Percentiles rank a stretch among this genome's conserved stretches.
Evolutionary conservation across 2,329 filamentous ascomycete species (phyloP).

Genomic region (Talaromyces sp.): DNA sequence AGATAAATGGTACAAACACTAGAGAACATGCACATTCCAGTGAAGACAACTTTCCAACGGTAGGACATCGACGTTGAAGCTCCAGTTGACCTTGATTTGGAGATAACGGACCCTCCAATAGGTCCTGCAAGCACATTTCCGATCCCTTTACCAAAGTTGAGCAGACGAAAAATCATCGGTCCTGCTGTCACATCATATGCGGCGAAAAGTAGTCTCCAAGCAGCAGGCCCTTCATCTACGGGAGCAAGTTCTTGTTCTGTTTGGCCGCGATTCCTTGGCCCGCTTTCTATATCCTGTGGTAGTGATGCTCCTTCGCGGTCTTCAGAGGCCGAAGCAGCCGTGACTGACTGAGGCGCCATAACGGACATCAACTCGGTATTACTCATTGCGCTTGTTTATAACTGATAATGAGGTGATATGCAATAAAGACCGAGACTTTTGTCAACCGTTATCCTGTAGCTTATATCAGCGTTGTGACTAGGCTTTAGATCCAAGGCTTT

Average conservation of each 20-base stretch:
- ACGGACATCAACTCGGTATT: background rate
- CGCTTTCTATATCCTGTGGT: background rate
- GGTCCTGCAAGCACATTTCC: background rate
- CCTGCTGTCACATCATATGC: background rate
- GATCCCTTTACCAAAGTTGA: background rate
- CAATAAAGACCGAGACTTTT: background rate
- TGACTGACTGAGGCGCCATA: background rate
- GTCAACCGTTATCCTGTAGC: background rate
- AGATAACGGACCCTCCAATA: background rate
- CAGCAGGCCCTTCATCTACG: background rate
- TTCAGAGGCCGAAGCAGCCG: background rate
- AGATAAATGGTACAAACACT: background rate
- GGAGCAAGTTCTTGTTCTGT: background rate
- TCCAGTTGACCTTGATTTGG: background rate
- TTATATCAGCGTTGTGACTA: background rate
- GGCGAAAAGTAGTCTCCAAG: background rate
- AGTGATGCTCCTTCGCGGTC: background rate
- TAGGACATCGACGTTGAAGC: background rate
- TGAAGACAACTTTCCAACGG: background rate
- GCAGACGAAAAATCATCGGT: background rate
- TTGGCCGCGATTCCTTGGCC: background rate
- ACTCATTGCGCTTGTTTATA: background rate
- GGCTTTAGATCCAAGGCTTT: background rate
- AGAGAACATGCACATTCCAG: background rate
- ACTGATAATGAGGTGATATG: background rate